Conservation (phyloP, 306 rosid species). For the Begonia masoniana region DNA sequence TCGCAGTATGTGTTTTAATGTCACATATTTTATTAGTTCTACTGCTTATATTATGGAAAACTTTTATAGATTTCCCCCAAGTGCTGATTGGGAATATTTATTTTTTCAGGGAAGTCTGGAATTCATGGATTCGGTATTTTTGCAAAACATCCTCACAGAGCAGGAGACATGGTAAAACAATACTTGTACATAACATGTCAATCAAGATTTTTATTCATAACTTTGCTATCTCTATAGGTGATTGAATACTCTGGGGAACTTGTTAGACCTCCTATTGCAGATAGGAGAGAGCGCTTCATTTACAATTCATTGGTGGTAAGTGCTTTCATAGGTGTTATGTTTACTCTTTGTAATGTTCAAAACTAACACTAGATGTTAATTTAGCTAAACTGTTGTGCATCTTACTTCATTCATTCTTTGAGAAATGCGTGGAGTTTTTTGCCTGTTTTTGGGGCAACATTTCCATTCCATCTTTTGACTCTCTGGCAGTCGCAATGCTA, state of each 20-base stretch:
- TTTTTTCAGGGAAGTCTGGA: constrained; percentile 72
- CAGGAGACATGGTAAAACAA: constrained; percentile 87
- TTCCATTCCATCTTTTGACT: no score
- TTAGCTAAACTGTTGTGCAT: no score
- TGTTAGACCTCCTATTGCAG: constrained; percentile 94
- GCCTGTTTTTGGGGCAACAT: no score
- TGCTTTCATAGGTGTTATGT: constrained; percentile 13
- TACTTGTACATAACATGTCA: constrained; percentile 8
- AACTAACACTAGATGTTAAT: no score
- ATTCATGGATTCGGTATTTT: constrained; percentile 99
- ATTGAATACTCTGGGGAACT: constrained; percentile 93
- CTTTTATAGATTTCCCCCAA: no score
- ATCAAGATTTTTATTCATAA: neutral
- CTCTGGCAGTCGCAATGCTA: no score
- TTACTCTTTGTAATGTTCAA: constrained; percentile 6
- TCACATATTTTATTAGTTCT: no score
- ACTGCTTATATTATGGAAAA: no score
- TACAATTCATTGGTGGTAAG: constrained; percentile 96
- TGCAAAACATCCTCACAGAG: constrained; percentile 91
- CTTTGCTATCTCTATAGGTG: constrained; percentile 40
- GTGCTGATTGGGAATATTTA: neutral
- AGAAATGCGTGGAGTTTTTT: no score
- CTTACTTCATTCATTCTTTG: no score
- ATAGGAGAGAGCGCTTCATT: constrained; percentile 90
- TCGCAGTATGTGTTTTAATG: no score